Base-by-base conservation (phyloP, 1,284 basidiomycete species). In the Cutaneotrichosporon mucoides region DNA sequence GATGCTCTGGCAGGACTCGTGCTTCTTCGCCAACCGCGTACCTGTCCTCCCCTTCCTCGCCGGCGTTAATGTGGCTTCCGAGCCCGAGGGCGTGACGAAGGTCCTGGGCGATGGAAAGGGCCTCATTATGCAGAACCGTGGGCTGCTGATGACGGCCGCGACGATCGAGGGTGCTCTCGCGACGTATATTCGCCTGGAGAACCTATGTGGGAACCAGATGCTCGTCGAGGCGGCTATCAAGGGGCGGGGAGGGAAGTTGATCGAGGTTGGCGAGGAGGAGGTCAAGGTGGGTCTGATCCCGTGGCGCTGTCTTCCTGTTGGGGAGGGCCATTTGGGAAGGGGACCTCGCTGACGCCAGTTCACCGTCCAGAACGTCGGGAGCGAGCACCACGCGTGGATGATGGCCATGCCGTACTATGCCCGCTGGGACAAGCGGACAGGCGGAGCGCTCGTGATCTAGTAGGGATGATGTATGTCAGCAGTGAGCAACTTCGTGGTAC, bases 1-100 rank as follows among this genome's bases (percentile, higher is more conserved):
- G 48, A 69, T 68, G 65, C 64, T 68, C 24, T 60, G 64, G 47
- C 68, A 69, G 61, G 68, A 70, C 67, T 62, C 61, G 38, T 70
- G 68, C 44, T 66, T 64, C 2, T 70, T 68, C 50, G 59, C 63
- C 50, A 49, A 63, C 11, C 50, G 57, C 7, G 53, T 66, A n/a
- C 55, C 64, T 45, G 50, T 57, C 8, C 54, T 70, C 36, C 59
- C 67, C 0, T 67, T 70, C 50, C 33, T 41, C 1, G 44, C n/a
- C 10, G 42, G 42, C 1, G 10, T 58, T 11, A 49, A 56, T 12
- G 68, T 53, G 1, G 46, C 44, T 6, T 12, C 33, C 3, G 41
- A 64, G 6, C 66, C 63, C 2, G 42, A 60, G 34, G 55, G 47
- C 7, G 56, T 70, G 4, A 54, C 52, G 1, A 44, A 46, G 2